Base-by-base conservation (phyloP, 2,329 filamentous ascomycete genomes). In the Gnomoniopsis smithogilvyi region DNA sequence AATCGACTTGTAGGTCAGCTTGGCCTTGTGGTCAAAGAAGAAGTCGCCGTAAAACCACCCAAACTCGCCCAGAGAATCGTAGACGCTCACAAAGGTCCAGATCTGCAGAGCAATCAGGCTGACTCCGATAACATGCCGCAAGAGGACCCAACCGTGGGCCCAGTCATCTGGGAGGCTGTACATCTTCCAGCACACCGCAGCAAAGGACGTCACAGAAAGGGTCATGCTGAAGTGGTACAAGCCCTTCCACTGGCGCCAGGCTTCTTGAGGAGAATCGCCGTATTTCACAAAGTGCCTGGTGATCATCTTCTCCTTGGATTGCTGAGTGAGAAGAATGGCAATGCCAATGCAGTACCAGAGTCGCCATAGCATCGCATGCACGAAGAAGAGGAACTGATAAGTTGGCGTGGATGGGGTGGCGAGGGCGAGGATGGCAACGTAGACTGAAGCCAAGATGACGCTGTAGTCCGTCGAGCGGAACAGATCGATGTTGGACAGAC, bases 1-100 rank as follows among this genome's bases (percentile, higher is more conserved):
- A 68, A 99, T 99, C 63, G 94, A 96, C 66, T 90, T 92, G 75
- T 99, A 99, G 0, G 91, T 98, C 62, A 98, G 81, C 74, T 95
- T 96, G 14, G 89, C 88, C 12, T 88, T 85, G 49, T 91, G 89
- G 62, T 97, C 92, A 70, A 95, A 97, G 80, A 99, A 98, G 79
- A 98, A 99, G 72, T 99, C 95, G 19, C 95, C 95, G 69, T 93
- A 98, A 79, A 98, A 98, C 94, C 94, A 99, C 67, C 95, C 95
- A 68, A 98, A 99, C 70, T 99, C 95, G 58, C 95, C 95, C 0
- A 99, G 85, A 2, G 92, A 96, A 53, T 97, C 92, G 72, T 98
- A 96, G 65, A 98, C 93, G 72, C 92, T 97, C 64, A 90, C 80
- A 1, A 92, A 89, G 1, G 93, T 96, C 95, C 95, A 99, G 19